Evolutionary conservation across 371 early-diverging fungal genomes (phyloP).

Genomic region (Actinomucor elegans): DNA sequence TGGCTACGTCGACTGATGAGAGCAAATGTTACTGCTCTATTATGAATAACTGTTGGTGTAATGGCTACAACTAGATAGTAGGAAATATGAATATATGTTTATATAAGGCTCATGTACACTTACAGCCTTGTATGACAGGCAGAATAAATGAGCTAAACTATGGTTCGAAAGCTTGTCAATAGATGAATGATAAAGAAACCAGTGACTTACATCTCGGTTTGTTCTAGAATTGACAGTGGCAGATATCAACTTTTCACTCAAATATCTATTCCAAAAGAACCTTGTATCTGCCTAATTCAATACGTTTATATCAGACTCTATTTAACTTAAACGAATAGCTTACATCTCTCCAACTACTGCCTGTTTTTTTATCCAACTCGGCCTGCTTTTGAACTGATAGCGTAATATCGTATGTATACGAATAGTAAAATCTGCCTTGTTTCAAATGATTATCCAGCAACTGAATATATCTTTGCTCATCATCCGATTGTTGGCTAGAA

Average conservation of each 20-base stretch:
- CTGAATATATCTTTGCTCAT: conserved; percentile 75
- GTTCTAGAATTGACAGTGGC: conserved; percentile 8
- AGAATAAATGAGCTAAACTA: conserved; percentile 78
- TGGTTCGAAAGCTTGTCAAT: not conserved
- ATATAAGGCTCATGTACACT: conserved; percentile 15
- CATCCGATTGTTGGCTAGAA: conserved; percentile 37
- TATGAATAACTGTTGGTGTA: conserved; percentile 48
- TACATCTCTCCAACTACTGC: conserved; percentile 39
- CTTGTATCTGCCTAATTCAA: conserved; percentile 72
- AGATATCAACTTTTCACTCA: conserved; percentile 63
- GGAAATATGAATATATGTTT: not conserved
- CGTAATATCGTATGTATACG: conserved; percentile 82
- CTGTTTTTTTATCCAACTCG: conserved; percentile 7
- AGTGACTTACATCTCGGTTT: conserved; percentile 42
- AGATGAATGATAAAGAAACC: not conserved
- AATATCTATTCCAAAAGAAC: conserved; percentile 88
- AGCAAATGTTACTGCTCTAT: conserved; percentile 65
- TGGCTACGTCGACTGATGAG: conserved; percentile 80
- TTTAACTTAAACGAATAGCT: not conserved
- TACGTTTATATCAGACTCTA: too few relatives aligned
- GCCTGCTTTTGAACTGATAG: conserved; percentile 74
- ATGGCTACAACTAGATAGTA: conserved; percentile 52
- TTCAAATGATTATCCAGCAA: conserved; percentile 68
- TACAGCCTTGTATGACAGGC: conserved; percentile 91
- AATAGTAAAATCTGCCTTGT: conserved; percentile 76